phyloP scores from a whole-genome alignment of 306 rosid species.

The Rubus parviflorus region DNA sequence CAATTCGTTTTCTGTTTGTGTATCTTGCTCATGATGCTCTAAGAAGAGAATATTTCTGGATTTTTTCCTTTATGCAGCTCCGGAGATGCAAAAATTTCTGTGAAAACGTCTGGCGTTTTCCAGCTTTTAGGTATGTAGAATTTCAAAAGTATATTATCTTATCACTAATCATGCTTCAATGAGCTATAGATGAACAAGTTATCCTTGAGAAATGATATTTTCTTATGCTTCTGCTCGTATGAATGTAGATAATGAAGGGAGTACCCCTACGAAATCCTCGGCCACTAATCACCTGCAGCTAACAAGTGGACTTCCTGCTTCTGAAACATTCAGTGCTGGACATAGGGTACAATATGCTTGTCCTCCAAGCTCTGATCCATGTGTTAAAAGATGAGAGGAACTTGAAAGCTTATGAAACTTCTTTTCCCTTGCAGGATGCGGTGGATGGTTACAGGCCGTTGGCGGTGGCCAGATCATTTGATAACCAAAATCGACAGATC shows the following conservation, averaged over 20 bases:
- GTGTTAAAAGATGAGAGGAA: slow-evolving; percentile 4
- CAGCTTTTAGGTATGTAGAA: slow-evolving; percentile 65
- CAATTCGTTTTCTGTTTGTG: not conserved
- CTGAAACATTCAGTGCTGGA: slow-evolving; percentile 45
- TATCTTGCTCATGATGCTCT: not conserved
- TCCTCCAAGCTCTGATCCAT: not conserved
- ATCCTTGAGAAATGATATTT: slow-evolving; percentile 4
- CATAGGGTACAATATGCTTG: slow-evolving; percentile 35
- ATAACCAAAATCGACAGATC: slow-evolving; percentile 45
- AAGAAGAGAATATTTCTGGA: not conserved
- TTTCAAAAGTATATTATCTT: slow-evolving; percentile 12
- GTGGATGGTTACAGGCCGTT: slow-evolving; percentile 53
- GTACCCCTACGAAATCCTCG: slow-evolving; percentile 37
- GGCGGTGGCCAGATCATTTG: slow-evolving; percentile 67
- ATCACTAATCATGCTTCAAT: slow-evolving; percentile 19
- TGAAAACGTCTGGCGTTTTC: slow-evolving; percentile 61
- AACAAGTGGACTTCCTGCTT: slow-evolving; percentile 54
- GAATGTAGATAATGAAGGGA: slow-evolving; percentile 59
- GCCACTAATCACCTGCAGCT: slow-evolving; percentile 41
- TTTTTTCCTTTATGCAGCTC: slow-evolving; percentile 43
- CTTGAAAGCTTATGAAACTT: slow-evolving; percentile 21
- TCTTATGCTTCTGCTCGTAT: slow-evolving; percentile 28
- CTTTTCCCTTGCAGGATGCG: slow-evolving; percentile 48
- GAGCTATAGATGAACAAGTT: slow-evolving; percentile 4
- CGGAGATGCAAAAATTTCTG: slow-evolving; percentile 44